Conservation (phyloP, 1,284 basidiomycete species). For the Vanrija pseudolonga region DNA sequence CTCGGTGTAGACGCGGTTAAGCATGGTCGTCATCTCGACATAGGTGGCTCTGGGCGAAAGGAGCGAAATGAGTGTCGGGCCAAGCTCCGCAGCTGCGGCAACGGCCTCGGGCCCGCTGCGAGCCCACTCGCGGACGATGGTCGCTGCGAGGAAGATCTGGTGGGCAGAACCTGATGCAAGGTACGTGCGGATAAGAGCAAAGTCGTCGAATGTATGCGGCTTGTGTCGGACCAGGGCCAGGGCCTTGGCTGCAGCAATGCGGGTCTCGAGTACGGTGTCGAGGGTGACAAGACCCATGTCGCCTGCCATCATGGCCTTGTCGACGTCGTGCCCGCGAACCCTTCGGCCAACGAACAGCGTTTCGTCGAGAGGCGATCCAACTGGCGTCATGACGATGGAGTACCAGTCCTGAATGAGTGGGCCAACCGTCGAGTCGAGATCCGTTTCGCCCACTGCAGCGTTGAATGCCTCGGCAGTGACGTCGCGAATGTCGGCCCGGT, state of each 20-base stretch:
- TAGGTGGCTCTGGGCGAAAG: constrained; percentile 82
- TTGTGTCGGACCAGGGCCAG: constrained; percentile 55
- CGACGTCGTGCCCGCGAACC: constrained; percentile 75
- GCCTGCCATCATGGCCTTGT: constrained; percentile 91
- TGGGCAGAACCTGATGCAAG: constrained; percentile 84
- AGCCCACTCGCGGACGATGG: constrained; percentile 92
- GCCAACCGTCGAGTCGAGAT: constrained; percentile 23
- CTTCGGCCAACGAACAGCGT: constrained; percentile 60
- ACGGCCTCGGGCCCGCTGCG: constrained; percentile 53
- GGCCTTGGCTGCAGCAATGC: constrained; percentile 75
- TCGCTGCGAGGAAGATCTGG: constrained; percentile 78
- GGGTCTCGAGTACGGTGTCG: constrained; percentile 76
- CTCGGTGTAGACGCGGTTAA: constrained; percentile 76
- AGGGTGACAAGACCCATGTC: constrained; percentile 79
- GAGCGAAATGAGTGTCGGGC: constrained; percentile 62
- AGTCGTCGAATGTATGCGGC: constrained; percentile 22
- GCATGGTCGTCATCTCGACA: constrained; percentile 82
- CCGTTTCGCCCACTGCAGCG: constrained; percentile 60
- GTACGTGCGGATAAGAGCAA: constrained; percentile 70
- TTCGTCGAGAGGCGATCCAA: constrained; percentile 75
- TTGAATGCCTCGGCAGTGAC: constrained; percentile 74
- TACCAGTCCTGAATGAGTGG: constrained; percentile 63
- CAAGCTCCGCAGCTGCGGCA: constrained; percentile 59
- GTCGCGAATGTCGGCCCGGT: constrained; percentile 78
- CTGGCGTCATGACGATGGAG: constrained; percentile 81